phyloP scores from a whole-genome alignment of 129 eudicot species.

The Saussurea involucrata region DNA sequence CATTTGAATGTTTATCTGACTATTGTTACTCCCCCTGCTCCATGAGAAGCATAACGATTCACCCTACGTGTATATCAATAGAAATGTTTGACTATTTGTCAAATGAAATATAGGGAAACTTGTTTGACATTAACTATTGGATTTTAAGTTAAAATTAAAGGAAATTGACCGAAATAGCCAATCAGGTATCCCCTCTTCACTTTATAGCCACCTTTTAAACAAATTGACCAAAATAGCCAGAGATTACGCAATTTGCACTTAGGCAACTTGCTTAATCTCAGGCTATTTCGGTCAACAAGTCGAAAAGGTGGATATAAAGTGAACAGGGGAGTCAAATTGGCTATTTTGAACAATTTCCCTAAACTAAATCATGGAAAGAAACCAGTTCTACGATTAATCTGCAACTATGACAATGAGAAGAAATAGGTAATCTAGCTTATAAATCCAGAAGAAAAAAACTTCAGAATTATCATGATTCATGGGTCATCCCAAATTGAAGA shows the following conservation, averaged over 20 bases:
- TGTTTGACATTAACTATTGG: not conserved
- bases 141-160: not conserved
- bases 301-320: too few relatives aligned
- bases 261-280: too few relatives aligned
- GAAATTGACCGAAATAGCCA: not conserved
- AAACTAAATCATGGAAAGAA: not conserved
- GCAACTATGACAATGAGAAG: not conserved
- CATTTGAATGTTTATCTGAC: not conserved
- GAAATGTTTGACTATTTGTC: not conserved
- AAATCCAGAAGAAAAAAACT: not conserved
- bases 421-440: not conserved
- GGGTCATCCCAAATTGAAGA: not conserved
- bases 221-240: too few relatives aligned
- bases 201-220: too few relatives aligned
- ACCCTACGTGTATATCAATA: not conserved
- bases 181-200: not conserved
- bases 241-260: too few relatives aligned
- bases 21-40: constrained; percentile 2
- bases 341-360: too few relatives aligned
- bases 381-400: constrained; percentile 3
- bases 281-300: too few relatives aligned
- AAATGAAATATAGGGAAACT: not conserved
- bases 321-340: too few relatives aligned
- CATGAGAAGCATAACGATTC: not conserved
- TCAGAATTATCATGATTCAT: not conserved